A percentile compares a stretch with the other conserved stretches of the same genome.
phyloP scores from a whole-genome alignment of 768 basidiomycete species.

The Lentinula lateritia region DNA sequence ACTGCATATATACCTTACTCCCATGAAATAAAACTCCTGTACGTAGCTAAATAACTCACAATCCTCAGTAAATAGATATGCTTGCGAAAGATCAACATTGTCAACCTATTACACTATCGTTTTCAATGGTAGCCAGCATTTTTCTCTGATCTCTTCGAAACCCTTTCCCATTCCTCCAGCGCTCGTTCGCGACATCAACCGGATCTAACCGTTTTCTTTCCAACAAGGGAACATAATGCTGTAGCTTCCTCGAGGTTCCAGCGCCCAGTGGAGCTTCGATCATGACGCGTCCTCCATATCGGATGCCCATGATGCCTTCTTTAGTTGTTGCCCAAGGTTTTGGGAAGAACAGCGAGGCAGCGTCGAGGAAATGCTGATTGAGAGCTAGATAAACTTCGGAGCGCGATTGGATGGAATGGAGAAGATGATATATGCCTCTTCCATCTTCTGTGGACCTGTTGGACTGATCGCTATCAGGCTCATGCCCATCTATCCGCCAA shows the following conservation, averaged over 20 bases:
- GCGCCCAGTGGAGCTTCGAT: constrained; percentile 64
- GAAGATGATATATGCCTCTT: constrained; percentile 38
- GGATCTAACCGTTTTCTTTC: constrained; percentile 62
- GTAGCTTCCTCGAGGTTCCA: constrained; percentile 53
- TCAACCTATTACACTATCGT: neutral
- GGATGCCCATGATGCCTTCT: constrained; percentile 13
- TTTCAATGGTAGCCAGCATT: constrained; percentile 16
- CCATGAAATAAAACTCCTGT: too few relatives aligned
- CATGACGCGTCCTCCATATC: constrained; percentile 14
- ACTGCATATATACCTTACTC: neutral
- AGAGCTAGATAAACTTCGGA: constrained; percentile 63
- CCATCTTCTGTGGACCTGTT: constrained; percentile 13
- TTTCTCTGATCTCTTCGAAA: constrained; percentile 35
- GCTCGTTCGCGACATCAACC: constrained; percentile 69
- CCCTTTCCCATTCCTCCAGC: constrained; percentile 71
- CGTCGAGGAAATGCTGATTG: constrained; percentile 59
- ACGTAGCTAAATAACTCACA: too few relatives aligned
- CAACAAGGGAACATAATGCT: constrained; percentile 65
- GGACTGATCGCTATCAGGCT: constrained; percentile 18
- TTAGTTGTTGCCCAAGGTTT: constrained; percentile 25
- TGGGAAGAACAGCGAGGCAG: constrained; percentile 41
- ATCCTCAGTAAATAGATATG: too few relatives aligned
- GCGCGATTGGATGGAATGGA: constrained; percentile 49
- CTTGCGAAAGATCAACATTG: too few relatives aligned
- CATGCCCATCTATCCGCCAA: constrained; percentile 63